A percentile compares a stretch with the other conserved stretches of the same genome.
Conservation (phyloP, 345 rosid species). For the Zanthoxylum bungeanum region DNA sequence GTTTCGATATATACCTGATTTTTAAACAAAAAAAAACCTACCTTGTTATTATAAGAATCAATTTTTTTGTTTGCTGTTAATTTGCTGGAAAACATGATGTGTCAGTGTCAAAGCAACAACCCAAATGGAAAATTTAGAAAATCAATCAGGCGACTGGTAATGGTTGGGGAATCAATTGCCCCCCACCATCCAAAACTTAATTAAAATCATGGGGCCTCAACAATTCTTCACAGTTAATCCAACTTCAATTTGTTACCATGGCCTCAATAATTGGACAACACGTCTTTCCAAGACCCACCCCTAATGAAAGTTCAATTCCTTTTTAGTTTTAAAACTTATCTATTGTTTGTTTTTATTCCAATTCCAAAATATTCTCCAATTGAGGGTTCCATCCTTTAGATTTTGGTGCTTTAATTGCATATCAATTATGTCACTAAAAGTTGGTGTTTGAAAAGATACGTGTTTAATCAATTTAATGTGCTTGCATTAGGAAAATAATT, state of each 20-base stretch:
- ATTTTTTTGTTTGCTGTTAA: background rate
- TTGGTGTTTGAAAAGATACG: slow-evolving; percentile 13
- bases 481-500: background rate
- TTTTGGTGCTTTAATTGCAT: slow-evolving; percentile 10
- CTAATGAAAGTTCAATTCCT: slow-evolving; percentile 9
- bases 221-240: slow-evolving; percentile 13
- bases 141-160: slow-evolving; percentile 23
- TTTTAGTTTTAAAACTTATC: background rate
- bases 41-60: no score
- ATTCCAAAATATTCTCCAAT: slow-evolving; percentile 17
- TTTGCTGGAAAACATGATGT: slow-evolving; percentile 14
- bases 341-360: slow-evolving; percentile 18
- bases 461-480: background rate
- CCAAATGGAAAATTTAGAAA: slow-evolving; percentile 5
- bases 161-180: slow-evolving; percentile 40
- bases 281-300: slow-evolving; percentile 12
- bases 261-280: background rate
- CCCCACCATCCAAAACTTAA: slow-evolving; percentile 27
- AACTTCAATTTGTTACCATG: slow-evolving; percentile 11
- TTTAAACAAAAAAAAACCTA: no score
- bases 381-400: slow-evolving; percentile 14
- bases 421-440: slow-evolving; percentile 14
- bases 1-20: no score
- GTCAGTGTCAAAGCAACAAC: slow-evolving; percentile 19
- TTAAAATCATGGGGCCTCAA: slow-evolving; percentile 9